Conservation (phyloP, 305 asterid species). For the Solanum chacoense region DNA sequence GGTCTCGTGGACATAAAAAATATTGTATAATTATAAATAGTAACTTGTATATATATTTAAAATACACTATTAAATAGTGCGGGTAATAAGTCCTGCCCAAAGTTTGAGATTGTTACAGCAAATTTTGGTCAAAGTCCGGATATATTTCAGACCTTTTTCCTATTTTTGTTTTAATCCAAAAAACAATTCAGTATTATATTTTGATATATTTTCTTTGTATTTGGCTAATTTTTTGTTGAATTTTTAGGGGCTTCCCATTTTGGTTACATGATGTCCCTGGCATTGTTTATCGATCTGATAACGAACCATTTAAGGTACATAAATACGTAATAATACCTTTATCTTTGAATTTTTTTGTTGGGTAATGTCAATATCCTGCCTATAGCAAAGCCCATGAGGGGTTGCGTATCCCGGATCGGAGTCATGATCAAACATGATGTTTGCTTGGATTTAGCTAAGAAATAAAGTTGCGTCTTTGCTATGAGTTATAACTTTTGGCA, state of each 20-base stretch:
- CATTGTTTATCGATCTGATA: conserved; percentile 62
- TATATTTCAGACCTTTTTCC: no score
- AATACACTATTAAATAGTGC: no score
- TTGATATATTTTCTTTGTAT: background rate
- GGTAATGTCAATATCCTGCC: background rate
- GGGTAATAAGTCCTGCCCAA: background rate
- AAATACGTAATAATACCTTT: background rate
- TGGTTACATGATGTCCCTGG: conserved; percentile 80
- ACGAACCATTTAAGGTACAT: conserved; percentile 59
- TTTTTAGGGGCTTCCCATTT: conserved; percentile 66
- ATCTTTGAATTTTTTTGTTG: background rate
- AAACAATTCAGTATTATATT: background rate
- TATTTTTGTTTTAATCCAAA: background rate
- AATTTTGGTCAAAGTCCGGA: background rate
- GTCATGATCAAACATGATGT: background rate
- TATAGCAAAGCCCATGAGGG: background rate
- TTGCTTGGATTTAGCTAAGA: background rate
- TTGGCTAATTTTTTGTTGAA: background rate
- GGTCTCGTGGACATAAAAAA: background rate
- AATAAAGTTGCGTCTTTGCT: no score
- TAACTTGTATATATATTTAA: no score
- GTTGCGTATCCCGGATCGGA: background rate
- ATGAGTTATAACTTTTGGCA: background rate
- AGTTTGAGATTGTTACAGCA: no score
- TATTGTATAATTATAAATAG: background rate